Evolutionary conservation across 306 rosid genomes (phyloP).

Genomic region (Crotalaria pallida): DNA sequence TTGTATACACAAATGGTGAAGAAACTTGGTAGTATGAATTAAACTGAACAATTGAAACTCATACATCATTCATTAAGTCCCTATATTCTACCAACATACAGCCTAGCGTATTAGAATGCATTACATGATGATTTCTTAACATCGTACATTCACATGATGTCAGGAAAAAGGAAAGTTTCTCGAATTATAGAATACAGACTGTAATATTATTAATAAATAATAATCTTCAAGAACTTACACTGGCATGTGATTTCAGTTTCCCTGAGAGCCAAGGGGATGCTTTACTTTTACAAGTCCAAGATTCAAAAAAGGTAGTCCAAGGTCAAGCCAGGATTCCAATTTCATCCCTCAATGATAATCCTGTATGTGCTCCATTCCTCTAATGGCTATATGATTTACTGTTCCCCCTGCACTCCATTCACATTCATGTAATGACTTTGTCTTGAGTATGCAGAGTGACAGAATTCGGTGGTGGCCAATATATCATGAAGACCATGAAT

Average conservation of each 20-base stretch:
- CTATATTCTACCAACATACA: not conserved
- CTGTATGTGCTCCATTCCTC: slow-evolving; percentile 41
- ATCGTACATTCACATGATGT: not conserved
- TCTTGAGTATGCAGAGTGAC: slow-evolving; percentile 54
- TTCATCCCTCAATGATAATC: slow-evolving; percentile 67
- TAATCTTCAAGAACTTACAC: slow-evolving; percentile 8
- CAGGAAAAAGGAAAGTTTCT: slow-evolving; percentile 11
- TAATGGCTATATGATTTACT: not conserved
- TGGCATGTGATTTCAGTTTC: slow-evolving; percentile 55
- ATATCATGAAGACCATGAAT: slow-evolving; percentile 78
- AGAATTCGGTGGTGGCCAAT: slow-evolving; percentile 91
- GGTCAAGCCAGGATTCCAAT: slow-evolving; percentile 80
- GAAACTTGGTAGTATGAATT: not conserved
- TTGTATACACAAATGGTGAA: not conserved
- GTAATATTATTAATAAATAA: not conserved
- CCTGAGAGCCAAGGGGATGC: slow-evolving; percentile 91
- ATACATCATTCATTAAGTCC: not conserved
- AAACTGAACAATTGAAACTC: slow-evolving; percentile 5
- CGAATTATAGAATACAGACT: slow-evolving; percentile 1
- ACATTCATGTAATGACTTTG: slow-evolving; percentile 15
- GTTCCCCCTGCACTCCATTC: not conserved
- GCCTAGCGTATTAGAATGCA: not conserved
- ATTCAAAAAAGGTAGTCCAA: slow-evolving; percentile 53
- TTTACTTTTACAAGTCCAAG: slow-evolving; percentile 76
- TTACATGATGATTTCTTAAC: not conserved